phyloP scores from a whole-genome alignment of 169 alveolate species.

The Eimeria praecox region DNA sequence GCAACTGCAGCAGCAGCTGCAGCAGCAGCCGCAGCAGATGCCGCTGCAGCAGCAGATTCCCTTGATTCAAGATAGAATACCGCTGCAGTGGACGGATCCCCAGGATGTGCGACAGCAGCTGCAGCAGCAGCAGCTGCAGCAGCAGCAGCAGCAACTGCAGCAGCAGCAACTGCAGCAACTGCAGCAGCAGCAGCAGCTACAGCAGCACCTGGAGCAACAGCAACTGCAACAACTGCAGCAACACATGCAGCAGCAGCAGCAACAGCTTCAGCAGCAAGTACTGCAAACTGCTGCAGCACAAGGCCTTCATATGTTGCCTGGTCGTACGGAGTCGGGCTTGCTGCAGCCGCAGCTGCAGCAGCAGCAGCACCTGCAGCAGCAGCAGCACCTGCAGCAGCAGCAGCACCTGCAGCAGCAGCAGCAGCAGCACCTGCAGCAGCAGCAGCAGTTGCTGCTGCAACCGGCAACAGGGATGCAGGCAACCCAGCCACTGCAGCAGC shows the following conservation, averaged over 20 bases:
- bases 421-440: background rate
- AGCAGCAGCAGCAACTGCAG: conserved; percentile 10
- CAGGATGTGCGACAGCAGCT: conserved; percentile 3
- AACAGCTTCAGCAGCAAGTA: conserved; percentile 5
- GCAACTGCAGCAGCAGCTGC: background rate
- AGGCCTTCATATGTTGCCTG: background rate
- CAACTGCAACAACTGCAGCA: background rate
- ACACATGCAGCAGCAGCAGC: no score
- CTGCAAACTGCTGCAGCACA: background rate
- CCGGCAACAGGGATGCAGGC: conserved; percentile 17
- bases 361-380: conserved; percentile 21
- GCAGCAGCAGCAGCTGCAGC: conserved; percentile 40
- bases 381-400: conserved; percentile 57
- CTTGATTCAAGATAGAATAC: background rate
- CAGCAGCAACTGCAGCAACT: background rate
- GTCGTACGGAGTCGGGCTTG: conserved; percentile 17
- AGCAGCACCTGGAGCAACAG: background rate
- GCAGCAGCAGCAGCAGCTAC: background rate
- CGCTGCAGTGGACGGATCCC: background rate
- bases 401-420: background rate
- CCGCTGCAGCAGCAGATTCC: background rate
- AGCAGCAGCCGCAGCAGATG: background rate
- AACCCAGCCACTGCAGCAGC: background rate
- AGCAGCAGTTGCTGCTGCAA: conserved; percentile 43
- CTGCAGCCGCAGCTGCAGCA: conserved; percentile 43